Evolutionary conservation across 2,329 filamentous ascomycete genomes (phyloP).

Genomic region (Cladophialophora psammophila): DNA sequence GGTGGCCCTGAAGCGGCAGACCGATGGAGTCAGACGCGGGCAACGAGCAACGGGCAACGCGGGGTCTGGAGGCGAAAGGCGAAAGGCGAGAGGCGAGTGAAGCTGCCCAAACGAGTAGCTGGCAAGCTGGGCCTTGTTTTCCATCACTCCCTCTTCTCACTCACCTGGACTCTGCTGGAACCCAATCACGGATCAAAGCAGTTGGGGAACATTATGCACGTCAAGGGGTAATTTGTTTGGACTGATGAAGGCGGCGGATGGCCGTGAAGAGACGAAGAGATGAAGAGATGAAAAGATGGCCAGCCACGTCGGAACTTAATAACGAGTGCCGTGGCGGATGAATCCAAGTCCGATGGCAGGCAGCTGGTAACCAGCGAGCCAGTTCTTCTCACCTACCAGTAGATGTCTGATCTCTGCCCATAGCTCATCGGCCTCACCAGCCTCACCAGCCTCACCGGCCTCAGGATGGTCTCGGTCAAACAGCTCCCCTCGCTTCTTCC

Average conservation of each 20-base stretch:
- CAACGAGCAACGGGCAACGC: background rate
- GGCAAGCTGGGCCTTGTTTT: background rate
- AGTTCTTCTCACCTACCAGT: background rate
- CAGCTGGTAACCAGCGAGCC: background rate
- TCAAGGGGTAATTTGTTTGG: background rate
- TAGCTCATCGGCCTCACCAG: background rate
- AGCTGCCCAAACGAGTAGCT: slow-evolving; percentile 1
- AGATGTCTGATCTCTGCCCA: background rate
- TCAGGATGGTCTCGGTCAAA: slow-evolving; percentile 24
- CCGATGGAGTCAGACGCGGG: background rate
- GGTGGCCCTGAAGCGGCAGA: background rate
- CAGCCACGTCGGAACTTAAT: background rate
- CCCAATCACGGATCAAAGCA: background rate
- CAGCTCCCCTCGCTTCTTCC: slow-evolving; percentile 26
- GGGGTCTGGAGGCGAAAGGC: background rate
- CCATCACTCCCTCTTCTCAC: background rate
- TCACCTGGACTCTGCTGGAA: background rate
- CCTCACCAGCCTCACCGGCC: background rate
- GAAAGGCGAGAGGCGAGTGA: background rate
- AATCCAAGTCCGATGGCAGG: background rate
- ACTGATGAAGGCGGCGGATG: background rate
- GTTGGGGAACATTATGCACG: no score
- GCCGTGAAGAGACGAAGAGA: background rate
- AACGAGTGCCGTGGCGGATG: background rate
- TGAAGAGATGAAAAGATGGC: background rate